Evolutionary conservation across 495 filamentous ascomycete genomes (phyloP).

Genomic region (Aspergillus asperescens): DNA sequence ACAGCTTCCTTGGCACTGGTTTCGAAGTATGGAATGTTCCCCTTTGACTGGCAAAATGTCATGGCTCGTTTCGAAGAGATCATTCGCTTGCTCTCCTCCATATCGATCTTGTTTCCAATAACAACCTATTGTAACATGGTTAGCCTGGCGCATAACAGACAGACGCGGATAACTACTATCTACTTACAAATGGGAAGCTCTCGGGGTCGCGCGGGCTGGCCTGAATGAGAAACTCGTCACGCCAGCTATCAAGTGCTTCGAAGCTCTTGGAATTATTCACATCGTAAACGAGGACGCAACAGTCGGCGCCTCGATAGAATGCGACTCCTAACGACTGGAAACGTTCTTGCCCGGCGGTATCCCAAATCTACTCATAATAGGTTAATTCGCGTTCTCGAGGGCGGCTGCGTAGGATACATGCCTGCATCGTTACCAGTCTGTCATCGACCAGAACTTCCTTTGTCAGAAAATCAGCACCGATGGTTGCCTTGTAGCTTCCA

Average conservation of each 20-base stretch:
- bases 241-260: slow-evolving; percentile 96
- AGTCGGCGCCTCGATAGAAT: slow-evolving; percentile 97
- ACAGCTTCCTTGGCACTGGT: slow-evolving; percentile 98
- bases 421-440: slow-evolving; percentile 97
- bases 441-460: slow-evolving; percentile 98
- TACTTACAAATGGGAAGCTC: slow-evolving; percentile 91
- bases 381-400: slow-evolving; percentile 16
- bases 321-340: slow-evolving; percentile 97
- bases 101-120: slow-evolving; percentile 98
- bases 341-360: slow-evolving; percentile 95
- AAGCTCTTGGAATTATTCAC: slow-evolving; percentile 99
- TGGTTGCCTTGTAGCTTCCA: slow-evolving; percentile 98
- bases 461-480: slow-evolving; percentile 97
- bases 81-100: slow-evolving; percentile 95
- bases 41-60: slow-evolving; percentile 96
- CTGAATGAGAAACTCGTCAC: slow-evolving; percentile 97
- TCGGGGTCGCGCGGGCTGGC: slow-evolving; percentile 94
- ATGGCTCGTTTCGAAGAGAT: slow-evolving; percentile 92
- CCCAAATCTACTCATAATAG: slow-evolving; percentile 70
- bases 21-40: slow-evolving; percentile 97
- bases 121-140: slow-evolving; percentile 56
- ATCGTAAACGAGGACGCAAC: slow-evolving; percentile 97
- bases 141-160: background rate
- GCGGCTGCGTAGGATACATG: slow-evolving; percentile 33
- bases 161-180: background rate